Conservation (phyloP, 2,329 filamentous ascomycete genomes). For the Fusarium transvaalense region DNA sequence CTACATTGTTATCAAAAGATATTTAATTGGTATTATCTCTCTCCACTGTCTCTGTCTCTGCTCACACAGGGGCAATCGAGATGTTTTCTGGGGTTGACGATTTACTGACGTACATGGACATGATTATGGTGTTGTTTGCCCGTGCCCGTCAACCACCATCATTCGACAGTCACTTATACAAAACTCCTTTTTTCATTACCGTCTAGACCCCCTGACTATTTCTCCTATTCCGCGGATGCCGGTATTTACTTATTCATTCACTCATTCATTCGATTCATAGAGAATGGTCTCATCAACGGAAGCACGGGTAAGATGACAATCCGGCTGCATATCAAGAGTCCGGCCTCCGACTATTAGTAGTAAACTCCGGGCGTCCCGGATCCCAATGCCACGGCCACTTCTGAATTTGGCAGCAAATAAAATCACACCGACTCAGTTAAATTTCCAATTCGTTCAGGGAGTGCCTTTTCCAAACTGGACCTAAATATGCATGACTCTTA, state of each 20-base stretch:
- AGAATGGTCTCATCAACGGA: slow-evolving; percentile 4
- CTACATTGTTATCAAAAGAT: slow-evolving; percentile 2
- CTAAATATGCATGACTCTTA: background rate
- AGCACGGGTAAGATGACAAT: slow-evolving; percentile 17
- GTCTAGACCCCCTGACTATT: background rate
- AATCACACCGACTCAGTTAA: background rate
- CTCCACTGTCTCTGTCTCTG: slow-evolving; percentile 7
- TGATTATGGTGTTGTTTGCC: slow-evolving; percentile 44
- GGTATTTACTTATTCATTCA: background rate
- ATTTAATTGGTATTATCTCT: background rate
- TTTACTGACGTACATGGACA: slow-evolving; percentile 15
- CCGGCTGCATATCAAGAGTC: slow-evolving; percentile 7
- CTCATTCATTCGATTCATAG: background rate
- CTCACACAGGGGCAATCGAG: slow-evolving; percentile 1
- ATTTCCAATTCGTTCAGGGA: background rate
- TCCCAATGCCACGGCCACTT: background rate
- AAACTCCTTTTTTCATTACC: slow-evolving; percentile 10
- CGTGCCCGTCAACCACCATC: slow-evolving; percentile 35
- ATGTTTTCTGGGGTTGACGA: background rate
- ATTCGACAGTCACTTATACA: slow-evolving; percentile 19
- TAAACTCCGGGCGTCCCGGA: slow-evolving; percentile 21
- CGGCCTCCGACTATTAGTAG: slow-evolving; percentile 16
- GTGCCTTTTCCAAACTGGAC: background rate
- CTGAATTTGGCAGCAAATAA: background rate
- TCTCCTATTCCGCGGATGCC: slow-evolving; percentile 2